Evolutionary conservation across 352 stramenopile genomes (phyloP).

Genomic region (Phytopythium aichiense): DNA sequence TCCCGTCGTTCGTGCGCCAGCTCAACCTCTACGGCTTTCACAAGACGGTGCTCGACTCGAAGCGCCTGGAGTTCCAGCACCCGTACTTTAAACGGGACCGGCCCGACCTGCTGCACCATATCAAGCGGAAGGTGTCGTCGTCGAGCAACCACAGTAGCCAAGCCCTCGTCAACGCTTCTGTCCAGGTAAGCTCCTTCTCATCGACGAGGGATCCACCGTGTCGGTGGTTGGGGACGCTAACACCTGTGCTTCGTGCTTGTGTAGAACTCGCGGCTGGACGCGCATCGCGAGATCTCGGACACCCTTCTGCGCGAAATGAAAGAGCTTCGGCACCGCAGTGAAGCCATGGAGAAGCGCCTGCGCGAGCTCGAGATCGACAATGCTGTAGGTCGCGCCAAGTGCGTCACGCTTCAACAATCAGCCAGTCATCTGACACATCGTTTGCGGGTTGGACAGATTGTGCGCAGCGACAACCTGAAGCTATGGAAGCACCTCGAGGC

Average conservation of each 20-base stretch:
- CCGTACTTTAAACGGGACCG: conserved; percentile 88
- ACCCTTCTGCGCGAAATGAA: conserved; percentile 83
- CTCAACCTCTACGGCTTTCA: conserved; percentile 94
- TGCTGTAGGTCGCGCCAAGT: conserved; percentile 30
- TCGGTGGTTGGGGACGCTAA: conserved; percentile 4
- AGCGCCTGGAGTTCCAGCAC: conserved; percentile 92
- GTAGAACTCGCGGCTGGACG: conserved; percentile 66
- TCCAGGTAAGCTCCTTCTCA: conserved; percentile 28
- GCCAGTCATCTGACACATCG: neutral
- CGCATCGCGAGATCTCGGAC: conserved; percentile 74
- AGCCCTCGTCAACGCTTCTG: conserved; percentile 46
- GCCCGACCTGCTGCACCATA: conserved; percentile 81
- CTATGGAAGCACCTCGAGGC: conserved; percentile 84
- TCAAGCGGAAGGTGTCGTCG: conserved; percentile 87
- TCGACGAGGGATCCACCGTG: neutral
- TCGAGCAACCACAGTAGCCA: conserved; percentile 30
- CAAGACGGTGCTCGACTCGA: conserved; percentile 91
- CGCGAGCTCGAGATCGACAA: conserved; percentile 85
- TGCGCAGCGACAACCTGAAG: conserved; percentile 86
- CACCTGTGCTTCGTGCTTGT: neutral
- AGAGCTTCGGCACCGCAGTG: conserved; percentile 72
- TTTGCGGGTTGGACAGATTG: conserved; percentile 40
- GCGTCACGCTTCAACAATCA: neutral
- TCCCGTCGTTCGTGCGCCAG: conserved; percentile 92
- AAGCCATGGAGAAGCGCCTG: conserved; percentile 86